Evolutionary conservation across 495 filamentous ascomycete species (phyloP).

Genomic region (Daldinia vernicosa): DNA sequence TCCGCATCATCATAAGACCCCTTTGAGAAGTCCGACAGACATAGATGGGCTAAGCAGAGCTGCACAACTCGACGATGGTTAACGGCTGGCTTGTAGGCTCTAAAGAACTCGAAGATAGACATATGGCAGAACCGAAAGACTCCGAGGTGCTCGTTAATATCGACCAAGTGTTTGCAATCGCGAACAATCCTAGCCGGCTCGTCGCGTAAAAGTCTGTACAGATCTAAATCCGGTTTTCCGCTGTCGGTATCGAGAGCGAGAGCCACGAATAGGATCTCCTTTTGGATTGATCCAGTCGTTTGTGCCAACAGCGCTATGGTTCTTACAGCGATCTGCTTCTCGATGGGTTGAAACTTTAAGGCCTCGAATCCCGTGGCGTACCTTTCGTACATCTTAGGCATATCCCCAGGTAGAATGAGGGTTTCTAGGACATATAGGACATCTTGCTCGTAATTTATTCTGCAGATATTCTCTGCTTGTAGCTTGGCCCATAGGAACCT

Average conservation of each 20-base stretch:
- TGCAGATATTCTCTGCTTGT: conserved; percentile 3
- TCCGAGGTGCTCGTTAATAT: conserved; percentile 6
- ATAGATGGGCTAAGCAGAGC: conserved; percentile 13
- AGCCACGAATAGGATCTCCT: conserved; percentile 1
- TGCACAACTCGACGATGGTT: not conserved
- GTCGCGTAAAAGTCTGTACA: not conserved
- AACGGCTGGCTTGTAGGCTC: not conserved
- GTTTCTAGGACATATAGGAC: not conserved
- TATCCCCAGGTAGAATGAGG: not conserved
- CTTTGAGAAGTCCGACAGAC: conserved; percentile 6
- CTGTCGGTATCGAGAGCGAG: not conserved
- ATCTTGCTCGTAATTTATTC: not conserved
- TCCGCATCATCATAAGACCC: not conserved
- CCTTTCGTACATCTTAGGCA: not conserved
- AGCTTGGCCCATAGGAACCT: conserved; percentile 16
- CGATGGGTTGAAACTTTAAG: not conserved
- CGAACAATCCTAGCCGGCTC: conserved; percentile 6
- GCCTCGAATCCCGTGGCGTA: conserved; percentile 3
- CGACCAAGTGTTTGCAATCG: conserved; percentile 1
- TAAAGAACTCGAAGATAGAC: conserved; percentile 16
- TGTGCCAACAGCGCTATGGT: conserved; percentile 3
- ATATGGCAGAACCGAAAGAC: conserved; percentile 7
- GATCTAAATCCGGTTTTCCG: not conserved
- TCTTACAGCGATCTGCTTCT: not conserved
- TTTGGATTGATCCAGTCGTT: conserved; percentile 4